A percentile compares a stretch with the other conserved stretches of the same genome.
Evolutionary conservation across 169 alveolate species (phyloP).

Genomic region (Ichthyophthirius multifiliis): DNA sequence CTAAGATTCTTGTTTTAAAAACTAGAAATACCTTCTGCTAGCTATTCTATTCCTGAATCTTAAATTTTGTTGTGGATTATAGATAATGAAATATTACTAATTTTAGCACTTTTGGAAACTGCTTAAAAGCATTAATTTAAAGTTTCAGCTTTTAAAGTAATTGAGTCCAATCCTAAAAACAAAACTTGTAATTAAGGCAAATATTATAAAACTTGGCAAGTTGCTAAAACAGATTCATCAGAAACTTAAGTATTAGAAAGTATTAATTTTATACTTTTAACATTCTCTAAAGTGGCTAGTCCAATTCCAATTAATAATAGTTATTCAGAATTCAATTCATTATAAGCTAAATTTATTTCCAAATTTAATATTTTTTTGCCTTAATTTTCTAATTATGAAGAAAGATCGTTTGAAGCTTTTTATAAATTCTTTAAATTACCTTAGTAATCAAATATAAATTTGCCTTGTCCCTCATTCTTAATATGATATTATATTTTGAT

Average conservation of each 20-base stretch:
- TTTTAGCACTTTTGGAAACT: not conserved
- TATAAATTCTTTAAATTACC: not conserved
- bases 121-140: not conserved
- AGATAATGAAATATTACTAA: not conserved
- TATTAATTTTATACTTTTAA: not conserved
- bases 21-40: not conserved
- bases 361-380: not conserved
- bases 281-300: not conserved
- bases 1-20: not conserved
- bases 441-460: not conserved
- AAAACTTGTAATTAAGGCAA: not conserved
- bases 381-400: not conserved
- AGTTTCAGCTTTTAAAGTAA: not conserved
- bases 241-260: not conserved
- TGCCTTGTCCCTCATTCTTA: not conserved
- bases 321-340: not conserved
- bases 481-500: not conserved
- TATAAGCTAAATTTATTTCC: not conserved
- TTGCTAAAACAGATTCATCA: not conserved
- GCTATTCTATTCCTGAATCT: not conserved
- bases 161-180: not conserved
- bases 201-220: not conserved
- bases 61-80: not conserved
- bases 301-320: not conserved
- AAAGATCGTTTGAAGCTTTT: not conserved